Conservation (phyloP, 2,329 filamentous ascomycete genomes). For the Aspergillus aculeatus region DNA sequence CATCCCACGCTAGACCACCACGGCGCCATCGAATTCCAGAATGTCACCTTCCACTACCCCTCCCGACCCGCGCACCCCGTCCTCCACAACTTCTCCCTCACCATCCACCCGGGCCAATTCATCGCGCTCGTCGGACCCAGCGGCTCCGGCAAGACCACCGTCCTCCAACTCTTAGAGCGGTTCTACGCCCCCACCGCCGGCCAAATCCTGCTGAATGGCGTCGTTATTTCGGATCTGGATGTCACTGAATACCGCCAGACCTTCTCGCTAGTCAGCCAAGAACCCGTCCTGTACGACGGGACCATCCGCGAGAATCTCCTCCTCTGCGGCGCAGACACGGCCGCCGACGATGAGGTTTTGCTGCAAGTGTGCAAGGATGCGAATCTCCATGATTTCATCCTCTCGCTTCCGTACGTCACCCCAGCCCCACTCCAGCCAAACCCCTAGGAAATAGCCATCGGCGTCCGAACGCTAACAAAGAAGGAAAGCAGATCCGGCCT, state of each 20-base stretch:
- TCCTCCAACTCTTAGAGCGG: constrained; percentile 57
- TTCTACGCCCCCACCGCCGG: constrained; percentile 69
- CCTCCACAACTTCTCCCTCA: constrained; percentile 8
- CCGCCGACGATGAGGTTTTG: not conserved
- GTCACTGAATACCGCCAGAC: constrained; percentile 29
- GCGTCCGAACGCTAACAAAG: not conserved
- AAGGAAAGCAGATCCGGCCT: not conserved
- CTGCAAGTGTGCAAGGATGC: not conserved
- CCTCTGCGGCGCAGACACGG: not conserved
- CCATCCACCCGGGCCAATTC: constrained; percentile 49
- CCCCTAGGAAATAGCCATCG: not conserved
- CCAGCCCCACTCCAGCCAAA: not conserved
- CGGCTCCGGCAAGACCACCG: constrained; percentile 63
- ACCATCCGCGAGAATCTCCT: constrained; percentile 37
- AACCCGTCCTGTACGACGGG: constrained; percentile 26
- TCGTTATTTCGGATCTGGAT: constrained; percentile 58
- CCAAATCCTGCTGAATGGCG: constrained; percentile 62
- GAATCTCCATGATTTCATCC: not conserved
- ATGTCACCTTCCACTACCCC: constrained; percentile 38
- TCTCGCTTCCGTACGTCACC: not conserved
- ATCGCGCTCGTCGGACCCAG: constrained; percentile 55
- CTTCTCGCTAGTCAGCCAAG: constrained; percentile 16
- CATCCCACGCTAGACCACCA: not conserved
- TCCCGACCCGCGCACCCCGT: constrained; percentile 16
- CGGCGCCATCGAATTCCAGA: constrained; percentile 40